Base-by-base conservation (phyloP, 2,329 filamentous ascomycete species). In the Mollisiaceae sp. region DNA sequence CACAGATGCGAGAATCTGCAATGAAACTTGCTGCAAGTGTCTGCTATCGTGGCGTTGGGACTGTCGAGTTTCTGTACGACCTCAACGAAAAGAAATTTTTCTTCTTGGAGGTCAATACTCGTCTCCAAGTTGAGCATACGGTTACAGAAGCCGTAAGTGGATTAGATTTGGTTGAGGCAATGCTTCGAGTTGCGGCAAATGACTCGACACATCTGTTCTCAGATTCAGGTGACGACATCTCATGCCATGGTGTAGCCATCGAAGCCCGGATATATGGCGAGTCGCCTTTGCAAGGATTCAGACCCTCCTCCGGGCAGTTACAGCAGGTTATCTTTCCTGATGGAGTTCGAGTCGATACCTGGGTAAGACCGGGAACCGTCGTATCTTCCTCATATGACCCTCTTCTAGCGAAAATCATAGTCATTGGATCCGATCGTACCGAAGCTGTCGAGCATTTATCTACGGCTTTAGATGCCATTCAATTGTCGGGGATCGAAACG, bases 31-130 rank as follows among this genome's bases (percentile, higher is more conserved):
- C 47, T 8, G 38, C 47, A 15, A 41, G 27, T 47, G 20, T 59
- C 3, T 59, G 38, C 1, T 64, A 64, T 39, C 32, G 56, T 14
- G 58, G 58, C 32, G 62, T 64, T 36, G 62, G 62, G 9, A 64
- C 62, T 11, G 62, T 64, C 2, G 62, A 64, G 47, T 64, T 64
- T 36, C 52, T 64, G n/a, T 64, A 64, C 22, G 62, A 64, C 45
- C n/a, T 50, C 20, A 54, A 45, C 15, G 18, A n/a, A 8, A 45
- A 54, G 12, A 24, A 36, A 1, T 64, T 59, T 35, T 64, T 54
- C 50, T 64, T 64, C 24, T 32, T 64, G 5, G 62, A 64, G 36
- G 62, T 64, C 11, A 64, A 64, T 24, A 64, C 62, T 5, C 56
- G 62, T 2, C 27, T 64, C 11, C 62, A 64, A 45, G 62, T 64